Conservation (phyloP, 2,329 filamentous ascomycete species). For the Nannizziopsis barbatae region DNA sequence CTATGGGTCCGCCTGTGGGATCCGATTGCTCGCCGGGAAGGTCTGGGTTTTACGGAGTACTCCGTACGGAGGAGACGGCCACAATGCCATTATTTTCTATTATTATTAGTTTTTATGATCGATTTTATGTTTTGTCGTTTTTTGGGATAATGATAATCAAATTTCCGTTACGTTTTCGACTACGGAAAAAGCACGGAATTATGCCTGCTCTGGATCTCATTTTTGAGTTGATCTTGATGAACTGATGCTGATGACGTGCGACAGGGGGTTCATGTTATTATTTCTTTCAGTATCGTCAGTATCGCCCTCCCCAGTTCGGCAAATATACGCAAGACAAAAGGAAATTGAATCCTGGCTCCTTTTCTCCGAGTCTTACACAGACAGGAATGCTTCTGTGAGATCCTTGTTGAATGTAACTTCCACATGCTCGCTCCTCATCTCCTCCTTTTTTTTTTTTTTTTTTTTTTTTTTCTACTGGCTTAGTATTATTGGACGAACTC, state of each 20-base stretch:
- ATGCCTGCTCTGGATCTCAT: too few species aligned
- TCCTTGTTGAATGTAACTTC: not conserved
- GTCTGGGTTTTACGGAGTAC: not conserved
- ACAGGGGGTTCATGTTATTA: too few species aligned
- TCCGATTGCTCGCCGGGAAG: not conserved
- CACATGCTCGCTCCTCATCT: not conserved
- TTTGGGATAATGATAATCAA: too few species aligned
- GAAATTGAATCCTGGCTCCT: not conserved
- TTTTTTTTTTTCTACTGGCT: not conserved
- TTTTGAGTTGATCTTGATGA: too few species aligned
- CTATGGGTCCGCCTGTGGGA: not conserved
- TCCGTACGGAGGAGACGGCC: not conserved
- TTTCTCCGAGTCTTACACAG: constrained; percentile 5
- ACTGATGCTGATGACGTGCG: not conserved
- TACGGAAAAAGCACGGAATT: too few species aligned
- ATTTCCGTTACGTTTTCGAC: too few species aligned
- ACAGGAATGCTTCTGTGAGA: not conserved
- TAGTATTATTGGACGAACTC: too few species aligned
- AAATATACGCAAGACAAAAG: not conserved
- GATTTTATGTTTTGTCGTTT: too few species aligned
- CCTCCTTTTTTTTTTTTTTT: not conserved
- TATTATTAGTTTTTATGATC: too few species aligned
- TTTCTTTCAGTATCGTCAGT: too few species aligned
- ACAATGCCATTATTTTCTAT: too few species aligned
- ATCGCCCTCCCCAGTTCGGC: too few species aligned